Evolutionary conservation across 768 basidiomycete species (phyloP), one percentile per base, ranked within the genome.

Genomic region (Suillus luteus): DNA sequence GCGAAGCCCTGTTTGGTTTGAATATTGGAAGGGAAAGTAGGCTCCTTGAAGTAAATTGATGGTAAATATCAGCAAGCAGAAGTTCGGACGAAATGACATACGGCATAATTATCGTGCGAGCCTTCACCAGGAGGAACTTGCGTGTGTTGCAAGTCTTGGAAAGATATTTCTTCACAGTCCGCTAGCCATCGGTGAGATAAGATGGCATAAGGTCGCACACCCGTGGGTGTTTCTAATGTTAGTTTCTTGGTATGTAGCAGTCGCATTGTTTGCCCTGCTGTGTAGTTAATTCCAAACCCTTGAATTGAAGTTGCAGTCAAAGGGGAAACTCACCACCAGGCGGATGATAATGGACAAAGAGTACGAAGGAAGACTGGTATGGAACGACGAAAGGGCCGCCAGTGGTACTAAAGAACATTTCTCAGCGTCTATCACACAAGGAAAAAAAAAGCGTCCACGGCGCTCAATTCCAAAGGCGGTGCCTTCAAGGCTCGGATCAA

Each of bases 121-220:
- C 38, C 24, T 40, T 58, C 38, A 5, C 38, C 19, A 27, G 38
- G 57, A 27, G 24, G 24, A 58, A 27, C 17, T 19, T 17, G 17
- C 54, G 6, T 38, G 31, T 11, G 22, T 24, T 57, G 60, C 17
- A 61, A 61, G 60, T 62, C 63, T 24, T 64, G 63, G 40, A 62
- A 64, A 11, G 63, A 62, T 1, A 64, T 27, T 33, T 64, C 63
- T 35, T 64, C 60, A 4, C 9, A 15, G n/a, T 44, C 19, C 15
- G 37, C 60, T 2, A 61, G 35, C 60, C 60, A 61, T 33, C 60
- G 35, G 54, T 61, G 60, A 27, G 60, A 61, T 14, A 61, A 17
- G 52, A 61, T 61, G 17, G 60, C 60, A 17, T 55, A 38, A 37
- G 51, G 60, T 54, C 9, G 60, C 35, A 58, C 57, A 19, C 1